A percentile compares a stretch with the other conserved stretches of the same genome.
Conservation (phyloP, 768 basidiomycete species). For the Lentinula lateritia region DNA sequence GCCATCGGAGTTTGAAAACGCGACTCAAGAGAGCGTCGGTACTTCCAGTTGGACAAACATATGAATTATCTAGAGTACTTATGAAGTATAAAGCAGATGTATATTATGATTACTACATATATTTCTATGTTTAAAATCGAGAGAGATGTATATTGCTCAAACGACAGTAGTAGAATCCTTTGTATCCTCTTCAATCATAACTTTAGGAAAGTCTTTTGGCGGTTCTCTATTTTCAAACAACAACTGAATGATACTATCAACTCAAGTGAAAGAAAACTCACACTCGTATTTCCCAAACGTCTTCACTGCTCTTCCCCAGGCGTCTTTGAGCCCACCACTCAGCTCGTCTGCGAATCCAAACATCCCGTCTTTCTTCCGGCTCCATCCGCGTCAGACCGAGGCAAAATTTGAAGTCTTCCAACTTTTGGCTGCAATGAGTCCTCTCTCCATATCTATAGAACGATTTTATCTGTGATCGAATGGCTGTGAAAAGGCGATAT, state of each 20-base stretch:
- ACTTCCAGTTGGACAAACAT: no score
- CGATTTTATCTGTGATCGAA: slow-evolving; percentile 75
- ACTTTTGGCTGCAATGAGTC: slow-evolving; percentile 65
- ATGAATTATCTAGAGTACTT: no score
- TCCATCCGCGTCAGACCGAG: slow-evolving; percentile 75
- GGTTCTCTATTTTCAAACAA: not conserved
- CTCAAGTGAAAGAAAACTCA: slow-evolving; percentile 28
- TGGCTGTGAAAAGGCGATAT: slow-evolving; percentile 38
- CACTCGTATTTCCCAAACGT: slow-evolving; percentile 89
- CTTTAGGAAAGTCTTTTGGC: not conserved
- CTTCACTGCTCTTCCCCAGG: slow-evolving; percentile 80
- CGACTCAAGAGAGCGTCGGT: not conserved
- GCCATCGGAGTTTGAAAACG: not conserved
- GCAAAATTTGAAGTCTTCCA: slow-evolving; percentile 95
- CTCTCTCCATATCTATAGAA: slow-evolving; percentile 83
- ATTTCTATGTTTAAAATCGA: no score
- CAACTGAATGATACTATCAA: not conserved
- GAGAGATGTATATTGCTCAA: no score
- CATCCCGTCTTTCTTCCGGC: slow-evolving; percentile 70
- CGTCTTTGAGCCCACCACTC: slow-evolving; percentile 92
- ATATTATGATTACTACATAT: no score
- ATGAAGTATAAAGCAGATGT: no score
- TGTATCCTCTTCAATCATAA: not conserved
- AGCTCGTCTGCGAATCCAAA: slow-evolving; percentile 82
- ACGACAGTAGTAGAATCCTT: not conserved